Conservation (phyloP, 1,284 basidiomycete genomes). For the Prillingera fragicola region DNA sequence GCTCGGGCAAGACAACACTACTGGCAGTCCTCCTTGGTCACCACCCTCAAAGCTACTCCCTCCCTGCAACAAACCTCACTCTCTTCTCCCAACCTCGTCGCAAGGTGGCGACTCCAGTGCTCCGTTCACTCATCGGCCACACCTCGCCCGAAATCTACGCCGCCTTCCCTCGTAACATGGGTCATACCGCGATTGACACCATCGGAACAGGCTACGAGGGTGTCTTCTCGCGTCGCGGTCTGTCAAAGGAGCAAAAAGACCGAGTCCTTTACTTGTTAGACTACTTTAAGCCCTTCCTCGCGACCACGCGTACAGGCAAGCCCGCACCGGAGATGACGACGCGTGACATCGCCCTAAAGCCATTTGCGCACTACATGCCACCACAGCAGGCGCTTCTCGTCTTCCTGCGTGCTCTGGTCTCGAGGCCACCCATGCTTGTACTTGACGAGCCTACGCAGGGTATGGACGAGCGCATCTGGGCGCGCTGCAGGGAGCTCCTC, state of each 20-base stretch:
- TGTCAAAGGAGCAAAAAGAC: constrained; percentile 49
- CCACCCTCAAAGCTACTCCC: constrained; percentile 85
- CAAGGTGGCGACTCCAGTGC: constrained; percentile 55
- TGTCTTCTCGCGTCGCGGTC: constrained; percentile 58
- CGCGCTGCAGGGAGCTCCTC: constrained; percentile 60
- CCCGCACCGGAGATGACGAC: constrained; percentile 3
- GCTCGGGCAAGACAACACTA: constrained; percentile 92
- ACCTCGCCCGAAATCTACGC: constrained; percentile 85
- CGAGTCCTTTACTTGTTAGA: constrained; percentile 55
- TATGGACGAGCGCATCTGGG: constrained; percentile 74
- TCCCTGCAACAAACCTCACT: constrained; percentile 53
- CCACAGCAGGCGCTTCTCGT: constrained; percentile 74
- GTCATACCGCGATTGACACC: constrained; percentile 68
- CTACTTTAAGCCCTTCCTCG: constrained; percentile 49
- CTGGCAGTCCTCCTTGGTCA: constrained; percentile 88
- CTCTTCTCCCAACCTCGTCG: constrained; percentile 69
- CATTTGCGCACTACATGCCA: constrained; percentile 60
- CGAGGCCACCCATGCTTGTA: constrained; percentile 62
- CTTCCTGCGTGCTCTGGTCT: constrained; percentile 74
- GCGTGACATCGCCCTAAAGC: constrained; percentile 42
- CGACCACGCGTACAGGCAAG: constrained; percentile 4
- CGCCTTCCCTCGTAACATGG: constrained; percentile 73
- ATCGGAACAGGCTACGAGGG: constrained; percentile 81
- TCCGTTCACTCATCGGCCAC: constrained; percentile 64
- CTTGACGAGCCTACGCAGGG: constrained; percentile 87